Percentiles rank a stretch among this genome's conserved stretches.
phyloP scores from a whole-genome alignment of 2,329 filamentous ascomycete genomes.

The Bretziella fagacearum region DNA sequence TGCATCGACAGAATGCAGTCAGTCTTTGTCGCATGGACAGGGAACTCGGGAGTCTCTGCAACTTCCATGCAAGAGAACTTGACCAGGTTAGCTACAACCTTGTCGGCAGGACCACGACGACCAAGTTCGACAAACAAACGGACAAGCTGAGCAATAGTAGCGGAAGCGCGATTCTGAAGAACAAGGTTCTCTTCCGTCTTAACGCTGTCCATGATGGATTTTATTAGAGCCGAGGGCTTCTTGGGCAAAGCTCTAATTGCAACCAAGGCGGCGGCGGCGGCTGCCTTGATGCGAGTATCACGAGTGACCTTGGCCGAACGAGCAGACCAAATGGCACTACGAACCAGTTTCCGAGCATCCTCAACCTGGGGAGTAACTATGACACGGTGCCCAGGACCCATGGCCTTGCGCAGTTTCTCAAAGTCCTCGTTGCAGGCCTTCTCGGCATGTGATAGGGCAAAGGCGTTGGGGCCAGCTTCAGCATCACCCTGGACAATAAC shows the following conservation, averaged over 20 bases:
- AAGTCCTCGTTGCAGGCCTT: conserved; percentile 75
- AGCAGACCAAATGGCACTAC: conserved; percentile 62
- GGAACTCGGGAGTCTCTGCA: conserved; percentile 90
- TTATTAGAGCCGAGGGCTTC: conserved; percentile 84
- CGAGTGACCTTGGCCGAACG: conserved; percentile 61
- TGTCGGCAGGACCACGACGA: conserved; percentile 75
- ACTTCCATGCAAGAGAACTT: conserved; percentile 98
- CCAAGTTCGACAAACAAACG: conserved; percentile 66
- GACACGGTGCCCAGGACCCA: conserved; percentile 74
- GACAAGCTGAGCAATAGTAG: conserved; percentile 71
- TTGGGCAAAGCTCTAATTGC: conserved; percentile 79
- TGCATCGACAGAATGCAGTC: conserved; percentile 79
- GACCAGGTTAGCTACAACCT: conserved; percentile 86
- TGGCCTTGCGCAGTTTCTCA: conserved; percentile 71
- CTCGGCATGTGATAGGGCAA: conserved; percentile 74
- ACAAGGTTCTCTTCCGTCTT: conserved; percentile 87
- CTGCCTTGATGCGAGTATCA: conserved; percentile 72
- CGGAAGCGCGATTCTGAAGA: conserved; percentile 71
- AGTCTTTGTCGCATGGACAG: conserved; percentile 60
- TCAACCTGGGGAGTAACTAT: conserved; percentile 64
- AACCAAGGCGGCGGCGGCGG: conserved; percentile 73
- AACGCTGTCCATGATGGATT: conserved; percentile 94
- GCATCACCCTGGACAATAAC: conserved; percentile 88
- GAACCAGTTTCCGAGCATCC: conserved; percentile 56
- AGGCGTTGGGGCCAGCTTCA: conserved; percentile 81